Evolutionary conservation across 805 yeast genomes (phyloP).

Genomic region (Teunomyces kruisii): DNA sequence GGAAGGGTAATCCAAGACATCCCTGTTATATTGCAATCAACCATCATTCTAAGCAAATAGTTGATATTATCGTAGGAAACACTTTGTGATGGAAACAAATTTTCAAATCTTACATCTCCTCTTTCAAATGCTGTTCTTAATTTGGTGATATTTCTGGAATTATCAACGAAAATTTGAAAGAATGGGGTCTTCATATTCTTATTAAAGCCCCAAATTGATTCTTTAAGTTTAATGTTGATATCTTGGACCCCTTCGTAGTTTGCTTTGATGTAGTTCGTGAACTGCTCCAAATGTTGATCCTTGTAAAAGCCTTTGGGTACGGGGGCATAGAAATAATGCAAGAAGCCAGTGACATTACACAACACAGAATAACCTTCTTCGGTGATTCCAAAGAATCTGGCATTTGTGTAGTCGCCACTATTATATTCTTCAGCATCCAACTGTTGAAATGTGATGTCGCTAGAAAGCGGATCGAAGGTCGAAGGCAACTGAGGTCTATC

Average conservation of each 20-base stretch:
- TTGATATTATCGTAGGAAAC: constrained; percentile 90
- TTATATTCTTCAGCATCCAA: constrained; percentile 88
- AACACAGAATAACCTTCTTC: constrained; percentile 82
- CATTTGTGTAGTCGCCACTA: constrained; percentile 56
- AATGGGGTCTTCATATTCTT: constrained; percentile 79
- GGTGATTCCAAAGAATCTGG: constrained; percentile 92
- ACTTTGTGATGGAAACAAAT: constrained; percentile 56
- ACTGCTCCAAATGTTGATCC: constrained; percentile 49
- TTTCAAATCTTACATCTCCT: constrained; percentile 69
- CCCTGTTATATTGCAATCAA: constrained; percentile 89
- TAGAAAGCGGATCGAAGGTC: constrained; percentile 45
- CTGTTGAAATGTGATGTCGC: constrained; percentile 79
- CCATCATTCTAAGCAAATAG: constrained; percentile 81
- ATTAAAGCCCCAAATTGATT: constrained; percentile 91
- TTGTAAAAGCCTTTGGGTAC: constrained; percentile 76
- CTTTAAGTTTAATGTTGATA: constrained; percentile 67
- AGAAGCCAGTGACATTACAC: constrained; percentile 86
- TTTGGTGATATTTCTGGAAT: constrained; percentile 65
- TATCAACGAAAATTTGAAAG: constrained; percentile 66
- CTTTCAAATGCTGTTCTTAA: constrained; percentile 80
- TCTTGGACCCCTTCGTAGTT: constrained; percentile 59
- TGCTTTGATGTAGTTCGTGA: constrained; percentile 46
- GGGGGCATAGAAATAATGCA: constrained; percentile 89
- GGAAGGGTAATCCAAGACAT: constrained; percentile 98
- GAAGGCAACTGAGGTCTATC: constrained; percentile 58